Evolutionary conservation across 345 rosid species (phyloP).

Genomic region (Sonneratia alba): DNA sequence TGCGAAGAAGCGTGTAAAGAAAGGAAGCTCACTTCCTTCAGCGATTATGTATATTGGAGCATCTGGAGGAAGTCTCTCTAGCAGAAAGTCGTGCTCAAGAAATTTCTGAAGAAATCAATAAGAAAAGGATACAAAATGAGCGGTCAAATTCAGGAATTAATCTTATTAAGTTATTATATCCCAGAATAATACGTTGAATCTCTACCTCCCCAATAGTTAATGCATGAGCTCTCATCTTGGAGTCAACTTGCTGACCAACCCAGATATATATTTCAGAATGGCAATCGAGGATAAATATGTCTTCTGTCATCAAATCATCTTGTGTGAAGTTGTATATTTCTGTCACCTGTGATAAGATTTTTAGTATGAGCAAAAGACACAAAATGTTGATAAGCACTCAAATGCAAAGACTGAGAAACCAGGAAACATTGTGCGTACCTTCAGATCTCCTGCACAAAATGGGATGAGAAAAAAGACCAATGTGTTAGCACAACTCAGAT

Average conservation of each 20-base stretch:
- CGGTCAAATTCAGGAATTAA: neutral
- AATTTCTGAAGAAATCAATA: constrained; percentile 49
- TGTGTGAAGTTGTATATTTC: constrained; percentile 86
- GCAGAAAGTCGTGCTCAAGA: constrained; percentile 61
- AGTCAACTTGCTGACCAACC: constrained; percentile 89
- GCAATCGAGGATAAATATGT: constrained; percentile 83
- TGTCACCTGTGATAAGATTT: constrained; percentile 45
- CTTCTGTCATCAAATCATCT: constrained; percentile 99
- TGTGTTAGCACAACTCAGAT: constrained; percentile 5
- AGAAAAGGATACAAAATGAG: constrained; percentile 1
- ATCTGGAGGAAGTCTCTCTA: constrained; percentile 60
- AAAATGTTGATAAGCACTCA: neutral
- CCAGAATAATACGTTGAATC: neutral
- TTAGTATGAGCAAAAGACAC: neutral
- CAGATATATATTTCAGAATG: constrained; percentile 81
- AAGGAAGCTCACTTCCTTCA: constrained; percentile 93
- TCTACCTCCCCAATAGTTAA: constrained; percentile 80
- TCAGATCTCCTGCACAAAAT: constrained; percentile 55
- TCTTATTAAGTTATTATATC: neutral
- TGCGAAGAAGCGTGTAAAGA: constrained; percentile 83
- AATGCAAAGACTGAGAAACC: neutral
- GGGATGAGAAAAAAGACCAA: constrained; percentile 21
- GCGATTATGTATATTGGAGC: constrained; percentile 60
- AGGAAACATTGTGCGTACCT: constrained; percentile 42
- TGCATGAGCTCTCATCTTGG: constrained; percentile 58